Evolutionary conservation across 179 eudicot genomes (phyloP), one percentile per base, ranked within the genome.

Genomic region (Corrigiola litoralis): DNA sequence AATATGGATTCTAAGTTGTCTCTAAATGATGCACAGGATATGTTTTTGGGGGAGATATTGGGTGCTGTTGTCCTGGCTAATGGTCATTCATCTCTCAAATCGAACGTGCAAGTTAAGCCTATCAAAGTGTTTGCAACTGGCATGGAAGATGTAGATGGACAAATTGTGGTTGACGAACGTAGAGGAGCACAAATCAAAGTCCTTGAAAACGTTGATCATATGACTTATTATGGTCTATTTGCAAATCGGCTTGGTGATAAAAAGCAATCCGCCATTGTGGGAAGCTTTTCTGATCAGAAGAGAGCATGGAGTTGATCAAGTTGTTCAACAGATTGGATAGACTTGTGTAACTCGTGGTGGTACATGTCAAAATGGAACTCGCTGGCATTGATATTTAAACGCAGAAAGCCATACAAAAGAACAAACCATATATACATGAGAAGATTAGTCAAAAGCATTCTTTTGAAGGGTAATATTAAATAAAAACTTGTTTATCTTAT

Each of bases 11-110:
- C 6, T 27, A 16, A 31, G 0, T 54, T 16, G 6, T 54, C 25
- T 6, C 18, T 0, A 1, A 10, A 23, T 62, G 17, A 41, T 74
- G 75, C 85, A 92, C 85, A 92, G 98, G 92, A 82, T 32, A 84
- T 61, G 1, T 92, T 85, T 62, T 5, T 87, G 60, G 98, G 98
- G 57, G 98, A 92, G 71, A 78, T 85, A 18, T 80, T 89, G 25
- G 98, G 98, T 27, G 86, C 95, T 25, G 82, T 83, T 34, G 28
- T 83, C 56, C 58, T 89, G 70, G 82, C 78, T 5, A 74, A 73
- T 21, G 75, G 72, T 47, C 32, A 72, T 13, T 70, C 78, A n/a
- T 34, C 44, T 58, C 58, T 79, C 17, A 70, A 76, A 32, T 27
- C 85, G 5, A 47, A 10, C 7, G 63, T 74, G 25, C 56, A 67